Base-by-base conservation (phyloP, 805 yeast species). In the Metschnikowia dekortorum region DNA sequence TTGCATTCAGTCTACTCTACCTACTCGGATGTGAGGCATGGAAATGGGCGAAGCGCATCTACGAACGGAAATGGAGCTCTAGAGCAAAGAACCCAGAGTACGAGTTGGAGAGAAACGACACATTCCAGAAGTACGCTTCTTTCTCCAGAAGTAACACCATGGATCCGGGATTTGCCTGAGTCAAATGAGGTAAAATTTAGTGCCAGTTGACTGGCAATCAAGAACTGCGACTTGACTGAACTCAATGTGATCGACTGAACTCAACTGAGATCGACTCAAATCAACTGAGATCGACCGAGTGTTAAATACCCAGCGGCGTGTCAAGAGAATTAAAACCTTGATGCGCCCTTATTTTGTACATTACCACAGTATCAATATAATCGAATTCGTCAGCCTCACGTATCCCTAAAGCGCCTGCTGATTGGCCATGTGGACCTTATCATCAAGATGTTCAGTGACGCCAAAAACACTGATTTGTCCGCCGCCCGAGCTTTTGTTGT, bases 371-470 rank as follows among this genome's bases (percentile, higher is more conserved):
- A 26, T 28, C 5, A 39, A 26, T 35, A 35, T 6, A 11, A 39
- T n/a, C 18, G 10, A 18, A 10, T n/a, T 39, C 18, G 18, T n/a
- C 13, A 31, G n/a, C 16, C 7, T n/a, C 18, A 9, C 11, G 28
- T 37, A 37, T 8, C n/a, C 13, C 14, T 37, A 44, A 26, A 44
- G 39, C 11, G 46, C 46, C 16, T 44, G 46, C 46, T 63, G 66
- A 42, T 63, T 61, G 14, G 51, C 47, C 7, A 62, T 61, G 31
- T 55, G 61, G 32, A 59, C 57, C 50, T 43, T 57, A 16, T 79
- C 78, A 10, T 87, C 86, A 54, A 87, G 68, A 66, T 87, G 96
- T 41, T 68, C 69, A 0, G 91, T 85, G 56, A 81, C 82, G 0
- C 94, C 92, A 55, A 86, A 81, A 26, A 63, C 61, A 52, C 71